phyloP scores from a whole-genome alignment of 768 basidiomycete species.

The Trametes gibbosa region DNA sequence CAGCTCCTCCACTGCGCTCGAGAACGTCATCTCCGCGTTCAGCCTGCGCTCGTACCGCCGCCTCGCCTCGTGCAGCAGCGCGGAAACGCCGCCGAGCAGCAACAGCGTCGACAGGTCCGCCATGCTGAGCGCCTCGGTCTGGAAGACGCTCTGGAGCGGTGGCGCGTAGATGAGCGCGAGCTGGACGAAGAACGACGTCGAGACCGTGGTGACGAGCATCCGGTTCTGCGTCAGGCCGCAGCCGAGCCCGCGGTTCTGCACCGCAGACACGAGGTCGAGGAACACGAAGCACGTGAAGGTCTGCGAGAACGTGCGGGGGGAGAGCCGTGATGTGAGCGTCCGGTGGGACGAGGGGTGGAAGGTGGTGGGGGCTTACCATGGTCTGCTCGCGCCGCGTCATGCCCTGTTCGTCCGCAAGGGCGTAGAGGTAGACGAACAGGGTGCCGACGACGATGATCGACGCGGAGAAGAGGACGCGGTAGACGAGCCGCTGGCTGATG shows the following conservation, averaged over 20 bases:
- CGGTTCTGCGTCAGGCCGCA: slow-evolving; percentile 82
- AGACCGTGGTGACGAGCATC: slow-evolving; percentile 88
- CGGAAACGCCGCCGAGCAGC: slow-evolving; percentile 60
- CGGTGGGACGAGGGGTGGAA: background rate
- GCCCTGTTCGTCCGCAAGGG: slow-evolving; percentile 70
- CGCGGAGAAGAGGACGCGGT: slow-evolving; percentile 89
- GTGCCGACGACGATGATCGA: slow-evolving; percentile 89
- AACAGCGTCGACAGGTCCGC: slow-evolving; percentile 73
- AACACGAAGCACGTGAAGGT: slow-evolving; percentile 97
- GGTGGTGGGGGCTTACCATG: slow-evolving; percentile 58
- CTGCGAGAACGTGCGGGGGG: slow-evolving; percentile 39
- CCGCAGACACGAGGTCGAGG: slow-evolving; percentile 91
- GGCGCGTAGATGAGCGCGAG: slow-evolving; percentile 88
- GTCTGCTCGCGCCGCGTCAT: slow-evolving; percentile 91
- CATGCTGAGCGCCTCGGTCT: slow-evolving; percentile 75
- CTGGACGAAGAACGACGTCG: slow-evolving; percentile 80
- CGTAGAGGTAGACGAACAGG: slow-evolving; percentile 81
- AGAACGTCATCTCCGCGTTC: slow-evolving; percentile 52
- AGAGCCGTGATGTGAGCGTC: background rate
- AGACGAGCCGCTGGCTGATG: slow-evolving; percentile 69
- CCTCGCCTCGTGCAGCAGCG: slow-evolving; percentile 73
- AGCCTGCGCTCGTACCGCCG: slow-evolving; percentile 71
- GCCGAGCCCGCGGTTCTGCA: slow-evolving; percentile 90
- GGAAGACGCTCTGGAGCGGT: slow-evolving; percentile 88
- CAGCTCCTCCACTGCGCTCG: slow-evolving; percentile 54